Percentiles rank a stretch among this genome's conserved stretches.
Conservation (phyloP, 2,329 filamentous ascomycete genomes). For the Nemania serpens region DNA sequence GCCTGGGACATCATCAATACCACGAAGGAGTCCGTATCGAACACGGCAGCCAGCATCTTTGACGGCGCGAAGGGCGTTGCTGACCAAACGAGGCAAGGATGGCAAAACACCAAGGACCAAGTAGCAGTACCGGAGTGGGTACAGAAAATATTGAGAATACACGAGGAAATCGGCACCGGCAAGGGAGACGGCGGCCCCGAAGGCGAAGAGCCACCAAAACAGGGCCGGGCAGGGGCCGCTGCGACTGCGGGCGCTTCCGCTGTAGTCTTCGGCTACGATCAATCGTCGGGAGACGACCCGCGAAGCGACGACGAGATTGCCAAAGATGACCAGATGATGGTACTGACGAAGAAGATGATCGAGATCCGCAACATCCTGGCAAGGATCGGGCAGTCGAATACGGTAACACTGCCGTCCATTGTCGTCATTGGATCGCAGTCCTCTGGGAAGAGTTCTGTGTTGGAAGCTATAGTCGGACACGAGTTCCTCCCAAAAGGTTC, state of each 20-base stretch:
- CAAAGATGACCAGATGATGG: constrained; percentile 98
- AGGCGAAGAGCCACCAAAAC: constrained; percentile 59
- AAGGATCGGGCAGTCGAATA: constrained; percentile 87
- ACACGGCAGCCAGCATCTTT: constrained; percentile 71
- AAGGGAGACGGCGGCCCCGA: constrained; percentile 50
- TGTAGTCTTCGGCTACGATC: constrained; percentile 78
- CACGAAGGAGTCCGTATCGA: constrained; percentile 72
- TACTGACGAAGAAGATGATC: constrained; percentile 99
- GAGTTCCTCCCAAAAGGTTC: constrained; percentile 97
- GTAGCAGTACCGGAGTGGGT: constrained; percentile 77
- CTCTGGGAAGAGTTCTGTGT: constrained; percentile 94
- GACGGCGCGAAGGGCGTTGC: constrained; percentile 75
- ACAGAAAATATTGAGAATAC: constrained; percentile 68
- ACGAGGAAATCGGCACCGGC: constrained; percentile 62
- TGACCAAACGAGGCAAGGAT: constrained; percentile 78
- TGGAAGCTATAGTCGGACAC: constrained; percentile 96
- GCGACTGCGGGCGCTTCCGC: constrained; percentile 74
- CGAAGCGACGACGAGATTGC: constrained; percentile 68
- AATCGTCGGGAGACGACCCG: constrained; percentile 68
- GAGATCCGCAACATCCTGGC: constrained; percentile 93
- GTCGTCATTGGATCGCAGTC: constrained; percentile 99
- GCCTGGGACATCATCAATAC: constrained; percentile 72
- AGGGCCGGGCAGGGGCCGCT: constrained; percentile 63
- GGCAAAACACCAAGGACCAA: constrained; percentile 81
- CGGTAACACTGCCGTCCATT: constrained; percentile 89